Conservation (phyloP, 495 filamentous ascomycete genomes). For the Lasiosphaeria hispida region DNA sequence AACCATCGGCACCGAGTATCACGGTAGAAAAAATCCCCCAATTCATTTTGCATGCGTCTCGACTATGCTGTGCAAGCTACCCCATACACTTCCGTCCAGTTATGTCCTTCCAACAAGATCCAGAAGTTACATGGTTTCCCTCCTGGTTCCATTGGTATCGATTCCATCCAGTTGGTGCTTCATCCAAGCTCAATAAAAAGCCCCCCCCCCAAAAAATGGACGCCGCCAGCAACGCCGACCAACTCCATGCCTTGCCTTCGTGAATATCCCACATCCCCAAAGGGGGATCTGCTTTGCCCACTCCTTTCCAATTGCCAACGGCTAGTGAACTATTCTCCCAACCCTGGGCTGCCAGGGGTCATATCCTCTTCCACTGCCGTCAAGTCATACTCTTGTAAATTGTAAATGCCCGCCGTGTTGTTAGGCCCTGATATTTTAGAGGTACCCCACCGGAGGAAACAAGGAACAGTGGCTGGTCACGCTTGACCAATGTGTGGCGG, state of each 20-base stretch:
- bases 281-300: constrained; percentile 7
- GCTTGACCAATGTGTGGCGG: constrained; percentile 13
- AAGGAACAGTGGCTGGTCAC: background rate
- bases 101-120: background rate
- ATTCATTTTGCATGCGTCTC: background rate
- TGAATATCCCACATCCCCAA: constrained; percentile 13
- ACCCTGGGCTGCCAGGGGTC: too few species aligned
- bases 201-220: constrained; percentile 17
- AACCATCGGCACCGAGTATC: too few species aligned
- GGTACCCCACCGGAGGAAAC: background rate
- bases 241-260: constrained; percentile 19
- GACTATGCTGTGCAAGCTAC: constrained; percentile 3
- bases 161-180: background rate
- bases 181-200: background rate
- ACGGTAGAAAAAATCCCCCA: background rate
- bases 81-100: background rate
- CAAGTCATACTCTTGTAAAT: too few species aligned
- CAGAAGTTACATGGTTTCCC: background rate
- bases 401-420: too few species aligned
- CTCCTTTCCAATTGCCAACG: constrained; percentile 4
- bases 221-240: constrained; percentile 26
- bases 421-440: too few species aligned
- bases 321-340: background rate
- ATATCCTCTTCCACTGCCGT: too few species aligned
- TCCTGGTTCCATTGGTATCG: background rate